Conservation (phyloP, 1,284 basidiomycete genomes). For the Moesziomyces antarcticus region DNA sequence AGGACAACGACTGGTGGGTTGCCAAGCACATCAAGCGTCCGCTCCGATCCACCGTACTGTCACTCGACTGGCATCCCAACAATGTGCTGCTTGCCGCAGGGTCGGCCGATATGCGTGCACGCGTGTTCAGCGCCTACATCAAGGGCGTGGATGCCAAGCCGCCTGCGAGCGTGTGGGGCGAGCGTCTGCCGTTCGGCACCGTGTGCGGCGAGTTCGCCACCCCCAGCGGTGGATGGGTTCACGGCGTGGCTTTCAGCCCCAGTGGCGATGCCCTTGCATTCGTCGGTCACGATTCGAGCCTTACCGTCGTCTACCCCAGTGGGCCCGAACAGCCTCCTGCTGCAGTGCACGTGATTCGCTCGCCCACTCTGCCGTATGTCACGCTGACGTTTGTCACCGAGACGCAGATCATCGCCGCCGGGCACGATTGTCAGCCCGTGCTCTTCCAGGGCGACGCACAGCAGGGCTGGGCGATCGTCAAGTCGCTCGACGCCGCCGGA, state of each 20-base stretch:
- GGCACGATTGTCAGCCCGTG: slow-evolving; percentile 96
- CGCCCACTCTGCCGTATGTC: slow-evolving; percentile 64
- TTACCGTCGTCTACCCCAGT: slow-evolving; percentile 64
- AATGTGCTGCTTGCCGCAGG: slow-evolving; percentile 94
- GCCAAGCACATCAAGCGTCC: slow-evolving; percentile 98
- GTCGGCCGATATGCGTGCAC: slow-evolving; percentile 91
- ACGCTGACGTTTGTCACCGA: slow-evolving; percentile 80
- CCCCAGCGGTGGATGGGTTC: slow-evolving; percentile 95
- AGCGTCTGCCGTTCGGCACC: slow-evolving; percentile 96
- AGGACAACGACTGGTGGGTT: slow-evolving; percentile 96
- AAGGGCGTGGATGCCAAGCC: slow-evolving; percentile 97
- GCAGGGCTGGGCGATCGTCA: slow-evolving; percentile 57
- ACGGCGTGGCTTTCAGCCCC: slow-evolving; percentile 93
- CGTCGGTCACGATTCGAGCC: slow-evolving; percentile 74
- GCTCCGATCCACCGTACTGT: slow-evolving; percentile 88
- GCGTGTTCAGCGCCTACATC: slow-evolving; percentile 98
- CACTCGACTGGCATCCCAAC: slow-evolving; percentile 97
- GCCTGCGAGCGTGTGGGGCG: slow-evolving; percentile 91
- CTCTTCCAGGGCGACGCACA: slow-evolving; percentile 66
- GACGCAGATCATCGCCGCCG: slow-evolving; percentile 78
- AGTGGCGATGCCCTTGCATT: slow-evolving; percentile 92
- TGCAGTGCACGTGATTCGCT: slow-evolving; percentile 61
- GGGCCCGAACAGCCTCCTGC: slow-evolving; percentile 60
- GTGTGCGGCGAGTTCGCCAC: slow-evolving; percentile 92
- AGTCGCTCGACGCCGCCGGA: slow-evolving; percentile 61